Evolutionary conservation across 2,329 filamentous ascomycete genomes (phyloP).

Genomic region (Annulohypoxylon truncatum): DNA sequence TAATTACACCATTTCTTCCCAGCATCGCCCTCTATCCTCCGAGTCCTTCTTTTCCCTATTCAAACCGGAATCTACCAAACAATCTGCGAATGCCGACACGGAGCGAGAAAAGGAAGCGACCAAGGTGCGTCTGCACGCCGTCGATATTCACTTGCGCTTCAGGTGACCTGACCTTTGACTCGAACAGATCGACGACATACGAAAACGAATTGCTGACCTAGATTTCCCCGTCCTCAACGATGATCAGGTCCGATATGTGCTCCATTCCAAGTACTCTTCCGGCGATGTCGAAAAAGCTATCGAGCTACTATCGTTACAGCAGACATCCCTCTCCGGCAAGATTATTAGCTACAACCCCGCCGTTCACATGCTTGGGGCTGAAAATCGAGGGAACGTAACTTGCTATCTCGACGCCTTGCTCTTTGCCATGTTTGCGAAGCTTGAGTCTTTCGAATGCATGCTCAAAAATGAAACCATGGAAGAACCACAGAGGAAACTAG

Average conservation of each 20-base stretch:
- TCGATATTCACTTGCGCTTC: background rate
- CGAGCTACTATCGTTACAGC: constrained; percentile 80
- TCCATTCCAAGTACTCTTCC: constrained; percentile 71
- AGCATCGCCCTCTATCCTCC: constrained; percentile 65
- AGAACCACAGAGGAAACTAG: constrained; percentile 76
- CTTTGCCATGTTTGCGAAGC: constrained; percentile 93
- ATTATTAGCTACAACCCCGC: constrained; percentile 79
- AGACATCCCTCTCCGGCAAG: constrained; percentile 83
- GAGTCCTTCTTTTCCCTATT: constrained; percentile 74
- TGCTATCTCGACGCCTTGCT: constrained; percentile 93
- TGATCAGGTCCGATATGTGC: constrained; percentile 68
- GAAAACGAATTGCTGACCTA: constrained; percentile 52
- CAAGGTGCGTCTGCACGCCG: constrained; percentile 51
- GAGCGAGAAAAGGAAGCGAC: constrained; percentile 61
- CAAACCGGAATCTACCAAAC: constrained; percentile 68
- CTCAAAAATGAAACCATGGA: constrained; percentile 83
- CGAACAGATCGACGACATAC: constrained; percentile 51
- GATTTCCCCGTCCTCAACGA: constrained; percentile 61
- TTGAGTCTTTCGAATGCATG: constrained; percentile 93
- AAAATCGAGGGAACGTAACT: constrained; percentile 88
- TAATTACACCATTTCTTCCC: constrained; percentile 20
- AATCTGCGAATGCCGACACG: constrained; percentile 59
- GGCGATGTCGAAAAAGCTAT: constrained; percentile 80
- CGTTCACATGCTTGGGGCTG: constrained; percentile 81
- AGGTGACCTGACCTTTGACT: constrained; percentile 29